Evolutionary conservation across 2,329 filamentous ascomycete genomes (phyloP), one percentile per base, ranked within the genome.

Genomic region (Metarhizium brunneum): DNA sequence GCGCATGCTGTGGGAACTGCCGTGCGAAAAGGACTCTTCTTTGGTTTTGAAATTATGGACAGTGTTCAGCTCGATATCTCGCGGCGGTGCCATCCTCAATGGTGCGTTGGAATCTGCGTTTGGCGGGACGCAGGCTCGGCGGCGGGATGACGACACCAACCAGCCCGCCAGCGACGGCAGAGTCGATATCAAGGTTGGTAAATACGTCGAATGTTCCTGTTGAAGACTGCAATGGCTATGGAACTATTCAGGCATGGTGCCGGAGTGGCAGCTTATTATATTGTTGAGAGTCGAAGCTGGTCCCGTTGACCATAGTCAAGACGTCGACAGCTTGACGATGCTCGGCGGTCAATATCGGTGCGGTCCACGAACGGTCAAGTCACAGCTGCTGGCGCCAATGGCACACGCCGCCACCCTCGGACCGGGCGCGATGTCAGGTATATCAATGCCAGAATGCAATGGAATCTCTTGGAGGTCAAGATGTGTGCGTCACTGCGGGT

Each of bases 41-140:
- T 80, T 81, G 60, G 82, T 71, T 59, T 79, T 78, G 65, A 82
- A 76, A 49, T 76, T 79, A 57, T 76, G 76, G 66, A 82, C 76
- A 40, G 78, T 79, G 63, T 80, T 81, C 65, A 86, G 74, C 65
- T 82, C 78, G 62, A 82, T 72, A 63, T 76, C 73, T 56, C 66
- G 66, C 42, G 68, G 65, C 47, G 67, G 66, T 47, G 73, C 72
- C 72, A 73, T 76, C 59, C 52, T 65, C 52, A 73, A 30, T 48
- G 45, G 25, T 48, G 11, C 4, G 45, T 13, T n/a, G 10, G 25
- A 14, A 30, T 18, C 42, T 45, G 42, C n/a, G 42, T 45, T 45
- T 45, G 10, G 18, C 16, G n/a, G 10, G 40, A 18, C 42, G 42
- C 7, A 45, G 42, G 42, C 18, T 47, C 14, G 43, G 6, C 25